These are phyloP conservation scores for Citrus maxima DNA, from an alignment of 345 rosid genomes.

Conservation along the genomic window DNA sequence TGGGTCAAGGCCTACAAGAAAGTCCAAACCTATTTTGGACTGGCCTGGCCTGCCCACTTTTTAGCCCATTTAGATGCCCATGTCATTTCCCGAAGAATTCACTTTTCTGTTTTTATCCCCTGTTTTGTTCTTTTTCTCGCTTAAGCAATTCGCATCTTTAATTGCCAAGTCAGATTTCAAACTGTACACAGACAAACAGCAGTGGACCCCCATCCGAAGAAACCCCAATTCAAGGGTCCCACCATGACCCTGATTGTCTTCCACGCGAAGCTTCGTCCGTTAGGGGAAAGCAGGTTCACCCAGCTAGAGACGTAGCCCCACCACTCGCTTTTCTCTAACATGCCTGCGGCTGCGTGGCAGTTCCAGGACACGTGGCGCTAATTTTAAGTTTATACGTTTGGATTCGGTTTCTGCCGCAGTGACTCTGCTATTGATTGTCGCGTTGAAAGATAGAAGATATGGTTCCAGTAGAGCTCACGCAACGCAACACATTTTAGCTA, in stretches of 20 bases:
- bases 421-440: background rate
- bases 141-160: too few species aligned
- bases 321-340: background rate
- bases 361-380: slow-evolving; percentile 2
- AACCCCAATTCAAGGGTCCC: background rate
- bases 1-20: too few species aligned
- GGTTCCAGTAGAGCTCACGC: background rate
- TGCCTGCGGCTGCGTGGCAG: slow-evolving; percentile 29
- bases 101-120: too few species aligned
- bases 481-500: background rate
- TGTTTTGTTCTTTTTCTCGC: too few species aligned
- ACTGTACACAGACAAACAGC: background rate
- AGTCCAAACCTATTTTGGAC: too few species aligned
- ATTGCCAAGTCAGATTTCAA: background rate
- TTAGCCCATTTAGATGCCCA: too few species aligned
- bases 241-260: slow-evolving; percentile 15
- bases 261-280: slow-evolving; percentile 27
- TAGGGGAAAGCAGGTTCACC: background rate
- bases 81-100: too few species aligned
- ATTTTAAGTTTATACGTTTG: background rate
- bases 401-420: background rate
- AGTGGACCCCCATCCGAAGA: background rate
- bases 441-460: too few species aligned
- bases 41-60: too few species aligned
- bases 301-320: background rate